Evolutionary conservation across 2,329 filamentous ascomycete species (phyloP), one percentile per base, ranked within the genome.

Genomic region (Pleurostoma richardsiae): DNA sequence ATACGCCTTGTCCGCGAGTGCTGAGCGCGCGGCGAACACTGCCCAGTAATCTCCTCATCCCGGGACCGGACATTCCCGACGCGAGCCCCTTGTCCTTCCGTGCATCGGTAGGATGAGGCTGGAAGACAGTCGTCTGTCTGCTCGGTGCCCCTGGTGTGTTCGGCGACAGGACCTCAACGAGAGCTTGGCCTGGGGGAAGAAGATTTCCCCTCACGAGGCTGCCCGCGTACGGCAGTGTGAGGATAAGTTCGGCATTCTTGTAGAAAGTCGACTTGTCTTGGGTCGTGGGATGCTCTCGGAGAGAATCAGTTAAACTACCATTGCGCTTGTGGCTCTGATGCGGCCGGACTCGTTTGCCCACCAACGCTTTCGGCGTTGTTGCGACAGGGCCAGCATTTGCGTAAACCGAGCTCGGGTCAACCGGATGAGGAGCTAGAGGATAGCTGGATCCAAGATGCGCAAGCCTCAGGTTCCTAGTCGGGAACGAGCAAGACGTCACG

Each of bases 201-300:
- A 96, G 62, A 49, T 90, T 88, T 10, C 94, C 94, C 43, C 92
- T 82, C 26, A 97, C 91, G 36, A 99, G 79, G 53, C 87, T 92
- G 7, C 91, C 90, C 4, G 86, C 83, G 57, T 89, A 85, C 10
- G 86, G 82, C 27, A 84, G 71, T 7, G 83, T 75, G 52, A 85
- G 74, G 10, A 83, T 65, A 11, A 84, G 67, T 48, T 83, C 80
- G 4, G 74, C 69, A 27, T 78, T 78, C 52, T 77, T 79, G 52
- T 73, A 72, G 3, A 74, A 61, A 4, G 73, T 40, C 30, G 43
- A 60, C 49, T 72, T 77, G 41, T 80, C 77, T 4, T 70, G 64
- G 10, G 63, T 49, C 5, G 66, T 64, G 27, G 64, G 80, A 67
- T 70, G 84, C 65, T 94, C 88, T 55, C 90, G 76, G 44, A 92